Evolutionary conservation across 768 basidiomycete genomes (phyloP).

Genomic region (Termitomyces sp.): DNA sequence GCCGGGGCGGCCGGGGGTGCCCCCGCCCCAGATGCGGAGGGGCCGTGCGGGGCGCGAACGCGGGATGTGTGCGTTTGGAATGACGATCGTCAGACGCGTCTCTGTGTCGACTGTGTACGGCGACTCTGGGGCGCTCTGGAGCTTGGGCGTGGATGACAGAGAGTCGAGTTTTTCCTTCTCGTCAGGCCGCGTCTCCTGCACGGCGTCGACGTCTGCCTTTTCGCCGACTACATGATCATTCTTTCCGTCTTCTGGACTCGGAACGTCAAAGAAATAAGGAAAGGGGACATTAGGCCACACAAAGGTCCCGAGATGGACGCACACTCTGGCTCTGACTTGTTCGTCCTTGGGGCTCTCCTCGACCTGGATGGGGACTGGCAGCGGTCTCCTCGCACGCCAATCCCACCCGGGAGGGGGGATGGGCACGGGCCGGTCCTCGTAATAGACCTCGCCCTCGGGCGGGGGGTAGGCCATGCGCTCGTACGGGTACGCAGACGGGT

Average conservation of each 20-base stretch:
- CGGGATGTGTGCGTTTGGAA: constrained; percentile 58
- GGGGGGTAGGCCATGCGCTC: background rate
- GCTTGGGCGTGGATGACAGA: background rate
- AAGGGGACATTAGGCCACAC: constrained; percentile 56
- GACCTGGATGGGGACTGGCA: background rate
- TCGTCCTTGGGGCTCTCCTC: constrained; percentile 12
- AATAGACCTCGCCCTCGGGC: background rate
- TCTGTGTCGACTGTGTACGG: constrained; percentile 33
- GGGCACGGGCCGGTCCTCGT: background rate
- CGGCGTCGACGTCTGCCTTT: constrained; percentile 1
- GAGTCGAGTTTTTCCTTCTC: constrained; percentile 12
- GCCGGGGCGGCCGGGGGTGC: constrained; percentile 30
- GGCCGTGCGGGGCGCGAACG: constrained; percentile 45
- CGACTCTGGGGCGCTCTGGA: background rate
- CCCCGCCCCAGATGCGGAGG: constrained; percentile 65
- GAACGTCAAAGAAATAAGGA: constrained; percentile 45
- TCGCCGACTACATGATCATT: constrained; percentile 14
- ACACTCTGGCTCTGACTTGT: constrained; percentile 22
- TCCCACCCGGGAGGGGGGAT: constrained; percentile 6
- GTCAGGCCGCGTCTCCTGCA: constrained; percentile 1
- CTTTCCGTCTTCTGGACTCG: constrained; percentile 4
- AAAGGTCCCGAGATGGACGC: constrained; percentile 49
- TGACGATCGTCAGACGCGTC: constrained; percentile 47
- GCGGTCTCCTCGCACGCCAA: background rate
- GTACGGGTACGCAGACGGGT: background rate